Percentiles rank a stretch among this genome's conserved stretches.
phyloP scores from a whole-genome alignment of 169 alveolate genomes.

The Plasmodium inui region DNA sequence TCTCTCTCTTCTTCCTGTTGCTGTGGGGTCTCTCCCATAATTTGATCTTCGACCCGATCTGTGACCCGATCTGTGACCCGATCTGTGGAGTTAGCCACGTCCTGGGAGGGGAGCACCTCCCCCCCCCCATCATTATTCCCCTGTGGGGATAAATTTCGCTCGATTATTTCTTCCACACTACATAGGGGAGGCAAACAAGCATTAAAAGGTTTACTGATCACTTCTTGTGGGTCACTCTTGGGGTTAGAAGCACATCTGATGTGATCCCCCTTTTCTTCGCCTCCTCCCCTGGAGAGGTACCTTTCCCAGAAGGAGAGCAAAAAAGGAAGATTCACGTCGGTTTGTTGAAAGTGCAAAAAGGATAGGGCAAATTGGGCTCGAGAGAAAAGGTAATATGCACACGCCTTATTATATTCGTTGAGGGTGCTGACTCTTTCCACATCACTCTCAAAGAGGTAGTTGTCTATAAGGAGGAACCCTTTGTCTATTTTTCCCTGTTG shows the following conservation, averaged over 20 bases:
- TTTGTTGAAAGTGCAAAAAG: constrained; percentile 23
- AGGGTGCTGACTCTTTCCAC: neutral
- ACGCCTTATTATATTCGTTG: constrained; percentile 40
- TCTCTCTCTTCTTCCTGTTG: neutral
- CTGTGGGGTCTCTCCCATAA: neutral
- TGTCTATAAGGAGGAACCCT: constrained; percentile 45
- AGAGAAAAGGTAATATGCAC: constrained; percentile 32
- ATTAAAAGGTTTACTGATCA: neutral
- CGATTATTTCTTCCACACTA: constrained; percentile 9
- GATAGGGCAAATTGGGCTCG: constrained; percentile 19
- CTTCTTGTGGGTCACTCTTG: neutral
- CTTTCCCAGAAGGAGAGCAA: constrained; percentile 33
- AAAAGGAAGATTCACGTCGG: constrained; percentile 4
- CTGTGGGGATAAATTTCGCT: neutral
- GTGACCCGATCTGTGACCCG: no score
- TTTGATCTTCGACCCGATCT: no score
- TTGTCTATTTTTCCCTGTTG: constrained; percentile 19
- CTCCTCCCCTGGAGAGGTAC: neutral
- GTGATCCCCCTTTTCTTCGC: neutral
- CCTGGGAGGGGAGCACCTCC: no score
- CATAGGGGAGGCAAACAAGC: neutral
- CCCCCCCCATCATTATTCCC: neutral
- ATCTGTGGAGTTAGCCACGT: no score
- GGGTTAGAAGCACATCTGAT: neutral
- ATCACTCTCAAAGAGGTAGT: constrained; percentile 23